phyloP scores from a whole-genome alignment of 805 yeast species.

The Vanderwaltozyma verrucispora region DNA sequence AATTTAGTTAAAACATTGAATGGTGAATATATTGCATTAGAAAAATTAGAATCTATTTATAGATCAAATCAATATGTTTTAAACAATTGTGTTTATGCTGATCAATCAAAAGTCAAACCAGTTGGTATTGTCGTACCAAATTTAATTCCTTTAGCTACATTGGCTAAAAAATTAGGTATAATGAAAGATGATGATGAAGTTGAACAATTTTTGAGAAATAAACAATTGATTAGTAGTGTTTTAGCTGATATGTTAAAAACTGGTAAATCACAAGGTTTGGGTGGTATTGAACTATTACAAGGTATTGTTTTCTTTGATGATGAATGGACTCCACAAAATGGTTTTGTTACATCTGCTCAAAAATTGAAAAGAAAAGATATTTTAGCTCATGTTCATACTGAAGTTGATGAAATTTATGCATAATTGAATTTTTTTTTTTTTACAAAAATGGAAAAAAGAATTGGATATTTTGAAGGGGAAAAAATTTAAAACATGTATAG shows the following conservation, averaged over 20 bases:
- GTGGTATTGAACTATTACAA: constrained; percentile 74
- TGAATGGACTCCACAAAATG: constrained; percentile 98
- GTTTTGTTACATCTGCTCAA: constrained; percentile 90
- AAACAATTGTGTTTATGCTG: constrained; percentile 91
- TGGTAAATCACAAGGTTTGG: constrained; percentile 70
- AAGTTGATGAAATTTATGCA: constrained; percentile 55
- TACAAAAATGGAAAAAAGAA: too few relatives aligned
- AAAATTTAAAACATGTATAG: too few relatives aligned
- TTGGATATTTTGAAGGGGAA: too few relatives aligned
- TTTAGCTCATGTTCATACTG: constrained; percentile 52
- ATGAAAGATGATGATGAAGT: constrained; percentile 36
- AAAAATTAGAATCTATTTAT: constrained; percentile 84
- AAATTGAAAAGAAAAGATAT: constrained; percentile 92
- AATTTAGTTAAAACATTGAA: constrained; percentile 90
- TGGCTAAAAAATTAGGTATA: constrained; percentile 49
- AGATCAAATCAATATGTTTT: constrained; percentile 68
- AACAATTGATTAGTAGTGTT: constrained; percentile 44
- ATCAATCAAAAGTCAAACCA: constrained; percentile 78
- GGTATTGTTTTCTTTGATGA: constrained; percentile 72
- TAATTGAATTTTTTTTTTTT: not conserved
- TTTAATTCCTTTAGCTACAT: constrained; percentile 48
- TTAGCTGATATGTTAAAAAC: constrained; percentile 54
- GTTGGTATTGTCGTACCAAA: constrained; percentile 83
- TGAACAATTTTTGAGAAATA: constrained; percentile 41
- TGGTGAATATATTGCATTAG: constrained; percentile 97